Evolutionary conservation across 148 eudicot species (phyloP).

Genomic region (Rhododendron molle): DNA sequence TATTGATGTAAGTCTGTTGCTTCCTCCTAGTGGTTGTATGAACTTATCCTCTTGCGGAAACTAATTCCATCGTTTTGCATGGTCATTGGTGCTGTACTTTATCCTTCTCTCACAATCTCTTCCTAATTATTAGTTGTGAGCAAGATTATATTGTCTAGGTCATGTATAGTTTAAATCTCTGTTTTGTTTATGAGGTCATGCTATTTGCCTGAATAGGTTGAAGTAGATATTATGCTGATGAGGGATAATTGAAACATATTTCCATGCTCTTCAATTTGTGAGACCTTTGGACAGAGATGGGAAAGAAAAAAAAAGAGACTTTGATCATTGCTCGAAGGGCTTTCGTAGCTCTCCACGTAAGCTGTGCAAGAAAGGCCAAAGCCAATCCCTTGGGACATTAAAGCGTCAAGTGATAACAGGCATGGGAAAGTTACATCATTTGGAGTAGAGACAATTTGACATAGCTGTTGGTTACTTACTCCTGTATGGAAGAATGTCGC

Average conservation of each 20-base stretch:
- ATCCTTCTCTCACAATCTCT: background rate
- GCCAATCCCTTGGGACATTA: background rate
- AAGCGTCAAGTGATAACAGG: background rate
- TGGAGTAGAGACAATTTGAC: background rate
- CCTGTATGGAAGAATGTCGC: background rate
- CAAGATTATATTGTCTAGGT: background rate
- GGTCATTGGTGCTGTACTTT: background rate
- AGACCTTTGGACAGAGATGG: background rate
- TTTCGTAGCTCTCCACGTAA: background rate
- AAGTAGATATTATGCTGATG: background rate
- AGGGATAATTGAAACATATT: constrained; percentile 7
- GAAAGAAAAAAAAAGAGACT: background rate
- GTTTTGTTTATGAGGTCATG: background rate
- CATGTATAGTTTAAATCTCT: background rate
- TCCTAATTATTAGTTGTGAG: background rate
- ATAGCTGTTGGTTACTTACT: background rate
- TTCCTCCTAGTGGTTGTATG: background rate
- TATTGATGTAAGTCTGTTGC: constrained; percentile 68
- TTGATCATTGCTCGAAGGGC: background rate
- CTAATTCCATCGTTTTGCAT: background rate
- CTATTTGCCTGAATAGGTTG: background rate
- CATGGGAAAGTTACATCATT: background rate
- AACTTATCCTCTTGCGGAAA: background rate
- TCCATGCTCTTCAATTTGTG: background rate
- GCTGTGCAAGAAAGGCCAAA: background rate